These are phyloP conservation scores for Acanthamoeba healyi DNA, from an alignment of 208 protist genomes.

Conservation along the genomic window DNA sequence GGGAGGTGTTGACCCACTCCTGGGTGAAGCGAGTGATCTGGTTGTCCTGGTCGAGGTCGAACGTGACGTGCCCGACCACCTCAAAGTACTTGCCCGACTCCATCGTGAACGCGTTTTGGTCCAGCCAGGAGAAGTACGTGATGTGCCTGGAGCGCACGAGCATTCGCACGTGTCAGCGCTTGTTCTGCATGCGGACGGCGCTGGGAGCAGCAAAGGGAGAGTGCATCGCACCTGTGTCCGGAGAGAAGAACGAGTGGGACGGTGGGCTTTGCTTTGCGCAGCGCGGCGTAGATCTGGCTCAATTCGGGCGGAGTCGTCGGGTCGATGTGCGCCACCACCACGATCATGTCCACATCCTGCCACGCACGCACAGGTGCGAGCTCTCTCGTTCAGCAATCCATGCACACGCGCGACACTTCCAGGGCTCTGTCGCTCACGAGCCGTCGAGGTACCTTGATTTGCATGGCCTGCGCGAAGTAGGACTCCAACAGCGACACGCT, in stretches of 20 bases:
- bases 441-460: conserved; percentile 24
- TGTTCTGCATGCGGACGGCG: too few relatives aligned
- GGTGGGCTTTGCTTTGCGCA: conserved; percentile 13
- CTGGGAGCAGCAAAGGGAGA: neutral
- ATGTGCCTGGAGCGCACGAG: conserved; percentile 9
- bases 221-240: conserved; percentile 38
- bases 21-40: conserved; percentile 49
- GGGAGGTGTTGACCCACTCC: conserved; percentile 58
- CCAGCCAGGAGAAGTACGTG: conserved; percentile 66
- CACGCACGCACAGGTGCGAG: neutral
- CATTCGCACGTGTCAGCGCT: too few relatives aligned
- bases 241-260: conserved; percentile 71
- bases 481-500: conserved; percentile 30
- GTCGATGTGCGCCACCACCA: conserved; percentile 72
- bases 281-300: conserved; percentile 39
- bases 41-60: conserved; percentile 43
- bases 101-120: conserved; percentile 67
- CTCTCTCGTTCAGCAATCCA: neutral
- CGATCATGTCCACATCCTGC: conserved; percentile 56
- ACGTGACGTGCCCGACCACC: conserved; percentile 53
- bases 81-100: conserved; percentile 78
- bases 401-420: neutral
- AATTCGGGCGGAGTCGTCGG: conserved; percentile 26
- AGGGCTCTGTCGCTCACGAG: too few relatives aligned
- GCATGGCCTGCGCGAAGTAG: conserved; percentile 68